These are phyloP conservation scores for Balamuthia mandrillaris DNA, from an alignment of 208 protist species.

Conservation along the genomic window DNA sequence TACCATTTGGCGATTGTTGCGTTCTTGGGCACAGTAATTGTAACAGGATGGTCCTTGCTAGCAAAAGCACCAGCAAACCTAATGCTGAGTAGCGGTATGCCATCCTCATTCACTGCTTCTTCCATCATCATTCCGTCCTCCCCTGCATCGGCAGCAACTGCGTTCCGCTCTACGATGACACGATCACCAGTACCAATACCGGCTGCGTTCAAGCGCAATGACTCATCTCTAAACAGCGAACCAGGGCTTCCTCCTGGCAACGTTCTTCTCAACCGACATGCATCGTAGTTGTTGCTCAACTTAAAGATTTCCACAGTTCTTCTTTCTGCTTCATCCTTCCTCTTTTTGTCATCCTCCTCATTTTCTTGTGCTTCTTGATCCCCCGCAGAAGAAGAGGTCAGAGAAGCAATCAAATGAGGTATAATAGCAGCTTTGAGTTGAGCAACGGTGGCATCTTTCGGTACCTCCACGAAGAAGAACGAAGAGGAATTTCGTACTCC, in stretches of 20 bases:
- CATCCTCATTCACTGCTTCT: too few relatives aligned
- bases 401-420: too few relatives aligned
- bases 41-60: not conserved
- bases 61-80: not conserved
- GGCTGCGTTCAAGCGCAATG: not conserved
- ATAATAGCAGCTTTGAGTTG: conserved; percentile 4
- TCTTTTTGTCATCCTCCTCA: not conserved
- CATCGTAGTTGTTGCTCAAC: too few relatives aligned
- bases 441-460: not conserved
- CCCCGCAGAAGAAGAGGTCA: not conserved
- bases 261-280: not conserved
- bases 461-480: not conserved
- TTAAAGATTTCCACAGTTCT: too few relatives aligned
- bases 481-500: not conserved
- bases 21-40: not conserved
- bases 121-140: too few relatives aligned
- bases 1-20: not conserved
- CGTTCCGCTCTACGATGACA: conserved; percentile 14
- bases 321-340: not conserved
- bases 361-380: not conserved
- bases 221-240: not conserved
- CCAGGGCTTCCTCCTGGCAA: not conserved
- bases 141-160: too few relatives aligned
- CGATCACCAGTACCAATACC: not conserved
- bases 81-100: too few relatives aligned